These are phyloP conservation scores for Chiua sp. DNA, from an alignment of 1,284 basidiomycete genomes.

Conservation along the genomic window DNA sequence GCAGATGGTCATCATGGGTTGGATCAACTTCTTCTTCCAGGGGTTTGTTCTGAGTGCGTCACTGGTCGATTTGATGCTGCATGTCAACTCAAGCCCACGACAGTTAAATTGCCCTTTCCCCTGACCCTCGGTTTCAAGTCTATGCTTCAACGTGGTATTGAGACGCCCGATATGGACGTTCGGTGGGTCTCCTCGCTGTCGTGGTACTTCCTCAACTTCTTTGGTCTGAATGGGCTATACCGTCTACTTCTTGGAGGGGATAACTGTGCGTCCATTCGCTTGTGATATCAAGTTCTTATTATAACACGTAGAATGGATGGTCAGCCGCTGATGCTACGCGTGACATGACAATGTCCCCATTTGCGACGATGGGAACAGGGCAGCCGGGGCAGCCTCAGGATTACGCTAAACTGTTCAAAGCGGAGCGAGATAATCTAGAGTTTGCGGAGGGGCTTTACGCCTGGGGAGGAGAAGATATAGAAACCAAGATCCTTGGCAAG, in stretches of 20 bases:
- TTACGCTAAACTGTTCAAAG: slow-evolving; percentile 88
- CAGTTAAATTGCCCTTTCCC: slow-evolving; percentile 97
- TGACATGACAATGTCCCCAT: slow-evolving; percentile 75
- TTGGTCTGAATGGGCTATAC: slow-evolving; percentile 96
- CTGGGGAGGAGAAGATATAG: slow-evolving; percentile 84
- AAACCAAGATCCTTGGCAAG: slow-evolving; percentile 75
- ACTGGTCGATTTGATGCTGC: background rate
- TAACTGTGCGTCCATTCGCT: slow-evolving; percentile 67
- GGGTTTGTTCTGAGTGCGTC: slow-evolving; percentile 95
- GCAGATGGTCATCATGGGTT: slow-evolving; percentile 99
- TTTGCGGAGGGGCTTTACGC: slow-evolving; percentile 85
- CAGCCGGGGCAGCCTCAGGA: slow-evolving; percentile 76
- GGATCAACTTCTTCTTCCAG: slow-evolving; percentile 99
- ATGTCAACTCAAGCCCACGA: slow-evolving; percentile 2
- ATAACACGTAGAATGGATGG: slow-evolving; percentile 17
- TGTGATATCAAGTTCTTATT: slow-evolving; percentile 17
- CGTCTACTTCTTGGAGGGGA: slow-evolving; percentile 91
- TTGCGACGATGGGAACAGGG: slow-evolving; percentile 62
- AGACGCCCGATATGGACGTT: slow-evolving; percentile 97
- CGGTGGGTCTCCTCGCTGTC: slow-evolving; percentile 98
- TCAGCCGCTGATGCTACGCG: slow-evolving; percentile 79
- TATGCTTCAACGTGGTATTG: slow-evolving; percentile 97
- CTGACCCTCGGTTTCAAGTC: slow-evolving; percentile 97
- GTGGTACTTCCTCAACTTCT: slow-evolving; percentile 99
- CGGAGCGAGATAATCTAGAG: slow-evolving; percentile 93